Evolutionary conservation across 345 rosid species (phyloP).

Genomic region (Toxicodendron radicans): DNA sequence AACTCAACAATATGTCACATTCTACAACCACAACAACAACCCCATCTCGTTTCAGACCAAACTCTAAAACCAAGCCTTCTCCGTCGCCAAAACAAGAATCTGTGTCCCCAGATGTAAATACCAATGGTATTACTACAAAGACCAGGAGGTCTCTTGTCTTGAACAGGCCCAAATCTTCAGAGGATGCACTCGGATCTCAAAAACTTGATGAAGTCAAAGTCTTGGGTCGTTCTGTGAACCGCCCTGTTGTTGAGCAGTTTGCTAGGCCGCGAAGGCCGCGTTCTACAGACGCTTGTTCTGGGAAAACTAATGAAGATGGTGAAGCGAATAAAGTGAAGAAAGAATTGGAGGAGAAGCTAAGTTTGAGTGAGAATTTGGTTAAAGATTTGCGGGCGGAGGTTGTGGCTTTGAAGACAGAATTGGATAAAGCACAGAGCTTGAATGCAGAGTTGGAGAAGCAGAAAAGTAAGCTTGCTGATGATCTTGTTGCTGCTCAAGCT

Average conservation of each 20-base stretch:
- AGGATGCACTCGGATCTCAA: constrained; percentile 35
- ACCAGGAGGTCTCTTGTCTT: constrained; percentile 39
- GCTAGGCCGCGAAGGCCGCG: constrained; percentile 49
- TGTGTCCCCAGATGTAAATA: constrained; percentile 40
- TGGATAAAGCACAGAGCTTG: constrained; percentile 53
- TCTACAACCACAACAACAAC: constrained; percentile 18
- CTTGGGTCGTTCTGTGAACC: constrained; percentile 32
- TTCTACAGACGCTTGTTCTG: constrained; percentile 1
- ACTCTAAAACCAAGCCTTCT: constrained; percentile 39
- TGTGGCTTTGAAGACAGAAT: constrained; percentile 48
- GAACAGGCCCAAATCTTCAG: constrained; percentile 50
- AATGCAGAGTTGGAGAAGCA: constrained; percentile 50
- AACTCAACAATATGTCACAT: constrained; percentile 15
- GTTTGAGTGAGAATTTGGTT: constrained; percentile 49
- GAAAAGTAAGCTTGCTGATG: constrained; percentile 58
- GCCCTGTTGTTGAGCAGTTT: constrained; percentile 49
- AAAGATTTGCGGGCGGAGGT: constrained; percentile 61
- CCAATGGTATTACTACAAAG: constrained; percentile 17
- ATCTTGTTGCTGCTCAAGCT: constrained; percentile 64
- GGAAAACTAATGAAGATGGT: constrained; percentile 31
- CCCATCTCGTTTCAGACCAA: constrained; percentile 45
- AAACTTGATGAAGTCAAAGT: constrained; percentile 30
- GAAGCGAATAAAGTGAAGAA: constrained; percentile 29
- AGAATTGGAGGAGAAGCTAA: constrained; percentile 56
- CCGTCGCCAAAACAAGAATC: constrained; percentile 37